These are phyloP conservation scores for Dimargaris xerosporica DNA, from an alignment of 192 early-diverging fungal species.

Conservation along the genomic window DNA sequence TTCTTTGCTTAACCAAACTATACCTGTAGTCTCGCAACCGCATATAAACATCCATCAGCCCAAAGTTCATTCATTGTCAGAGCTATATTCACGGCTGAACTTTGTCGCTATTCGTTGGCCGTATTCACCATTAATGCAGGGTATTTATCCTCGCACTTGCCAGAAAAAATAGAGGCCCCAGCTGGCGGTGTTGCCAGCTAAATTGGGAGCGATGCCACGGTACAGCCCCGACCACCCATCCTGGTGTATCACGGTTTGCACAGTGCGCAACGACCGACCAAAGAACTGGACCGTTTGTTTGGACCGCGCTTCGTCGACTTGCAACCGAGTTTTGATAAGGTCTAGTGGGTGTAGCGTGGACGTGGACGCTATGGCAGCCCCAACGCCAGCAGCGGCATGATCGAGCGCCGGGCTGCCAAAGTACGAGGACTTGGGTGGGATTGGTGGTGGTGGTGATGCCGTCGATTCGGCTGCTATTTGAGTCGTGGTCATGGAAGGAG, in stretches of 20 bases:
- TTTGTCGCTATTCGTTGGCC: too few species aligned
- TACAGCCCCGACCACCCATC: slow-evolving; percentile 68
- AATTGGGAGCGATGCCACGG: slow-evolving; percentile 76
- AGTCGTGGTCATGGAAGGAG: too few species aligned
- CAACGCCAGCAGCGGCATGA: slow-evolving; percentile 80
- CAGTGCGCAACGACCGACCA: slow-evolving; percentile 50
- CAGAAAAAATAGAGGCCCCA: slow-evolving; percentile 98
- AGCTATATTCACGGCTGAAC: too few species aligned
- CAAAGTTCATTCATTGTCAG: too few species aligned
- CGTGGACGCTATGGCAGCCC: slow-evolving; percentile 72
- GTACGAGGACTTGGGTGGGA: background rate
- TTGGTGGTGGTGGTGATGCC: background rate
- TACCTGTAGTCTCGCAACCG: background rate
- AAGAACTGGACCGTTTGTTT: slow-evolving; percentile 29
- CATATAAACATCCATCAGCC: background rate
- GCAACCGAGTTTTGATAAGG: slow-evolving; percentile 80
- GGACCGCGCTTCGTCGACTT: slow-evolving; percentile 44
- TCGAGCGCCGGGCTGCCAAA: slow-evolving; percentile 26
- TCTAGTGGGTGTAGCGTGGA: slow-evolving; percentile 81
- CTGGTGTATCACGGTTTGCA: slow-evolving; percentile 34
- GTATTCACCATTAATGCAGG: too few species aligned
- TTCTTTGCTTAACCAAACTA: slow-evolving; percentile 19
- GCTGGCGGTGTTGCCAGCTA: slow-evolving; percentile 75
- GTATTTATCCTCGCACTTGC: slow-evolving; percentile 35
- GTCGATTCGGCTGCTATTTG: too few species aligned